Conservation (phyloP, 1,284 basidiomycete genomes). For the Cryptococcus sp. region DNA sequence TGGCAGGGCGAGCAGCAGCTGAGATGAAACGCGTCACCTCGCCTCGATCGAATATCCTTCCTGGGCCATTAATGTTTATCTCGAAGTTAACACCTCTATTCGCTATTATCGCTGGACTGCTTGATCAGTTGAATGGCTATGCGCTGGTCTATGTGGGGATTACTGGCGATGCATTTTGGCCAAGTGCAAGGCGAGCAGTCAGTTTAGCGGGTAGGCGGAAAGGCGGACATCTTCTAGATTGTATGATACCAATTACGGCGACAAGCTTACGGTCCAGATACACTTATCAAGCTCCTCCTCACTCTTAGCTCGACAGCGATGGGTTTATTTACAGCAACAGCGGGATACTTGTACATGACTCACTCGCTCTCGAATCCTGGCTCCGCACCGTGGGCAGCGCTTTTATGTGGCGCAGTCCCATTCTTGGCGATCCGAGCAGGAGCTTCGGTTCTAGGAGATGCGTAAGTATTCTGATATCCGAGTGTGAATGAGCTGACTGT, state of each 20-base stretch:
- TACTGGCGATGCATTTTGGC: conserved; percentile 78
- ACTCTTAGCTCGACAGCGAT: conserved; percentile 70
- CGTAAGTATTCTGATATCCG: too few species aligned
- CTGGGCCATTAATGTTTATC: conserved; percentile 49
- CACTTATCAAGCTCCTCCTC: conserved; percentile 62
- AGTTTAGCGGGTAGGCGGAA: conserved; percentile 44
- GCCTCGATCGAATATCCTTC: conserved; percentile 32
- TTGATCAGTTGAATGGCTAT: conserved; percentile 72
- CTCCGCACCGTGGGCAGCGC: conserved; percentile 68
- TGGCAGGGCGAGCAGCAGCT: conserved; percentile 37
- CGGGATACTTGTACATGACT: conserved; percentile 81
- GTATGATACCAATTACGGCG: conserved; percentile 21
- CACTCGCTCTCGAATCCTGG: conserved; percentile 73
- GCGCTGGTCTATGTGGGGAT: conserved; percentile 80
- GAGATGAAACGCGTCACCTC: conserved; percentile 35
- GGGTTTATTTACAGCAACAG: conserved; percentile 69
- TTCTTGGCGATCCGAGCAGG: conserved; percentile 78
- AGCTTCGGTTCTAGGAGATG: conserved; percentile 73
- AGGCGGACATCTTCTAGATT: conserved; percentile 45
- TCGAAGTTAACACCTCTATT: conserved; percentile 46
- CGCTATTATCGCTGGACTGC: conserved; percentile 55
- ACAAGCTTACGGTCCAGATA: conserved; percentile 34
- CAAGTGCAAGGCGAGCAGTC: conserved; percentile 64
- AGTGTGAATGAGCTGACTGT: conserved; percentile 6
- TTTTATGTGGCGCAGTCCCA: conserved; percentile 73